Evolutionary conservation across 1,284 basidiomycete species (phyloP).

Genomic region (Apiotrichum montevideense): DNA sequence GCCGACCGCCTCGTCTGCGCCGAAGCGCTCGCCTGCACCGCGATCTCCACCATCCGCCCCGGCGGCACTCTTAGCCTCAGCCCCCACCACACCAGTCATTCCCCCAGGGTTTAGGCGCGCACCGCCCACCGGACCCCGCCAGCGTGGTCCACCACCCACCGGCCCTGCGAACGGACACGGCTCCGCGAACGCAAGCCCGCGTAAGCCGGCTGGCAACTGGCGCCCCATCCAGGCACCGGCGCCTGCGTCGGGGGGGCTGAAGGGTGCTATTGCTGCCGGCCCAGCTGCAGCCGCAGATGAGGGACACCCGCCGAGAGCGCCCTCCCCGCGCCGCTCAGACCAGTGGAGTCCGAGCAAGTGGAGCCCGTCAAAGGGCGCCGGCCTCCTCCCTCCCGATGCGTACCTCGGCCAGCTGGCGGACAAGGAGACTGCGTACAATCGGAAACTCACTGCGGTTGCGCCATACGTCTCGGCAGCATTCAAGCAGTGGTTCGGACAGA

Average conservation of each 20-base stretch:
- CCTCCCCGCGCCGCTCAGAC: slow-evolving; percentile 4
- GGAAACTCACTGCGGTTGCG: slow-evolving; percentile 22
- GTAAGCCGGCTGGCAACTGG: not conserved
- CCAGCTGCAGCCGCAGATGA: not conserved
- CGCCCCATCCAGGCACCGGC: slow-evolving; percentile 2
- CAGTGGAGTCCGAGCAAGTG: slow-evolving; percentile 1
- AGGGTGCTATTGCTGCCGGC: not conserved
- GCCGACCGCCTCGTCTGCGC: not conserved
- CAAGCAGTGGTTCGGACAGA: slow-evolving; percentile 29
- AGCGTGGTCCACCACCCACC: slow-evolving; percentile 1
- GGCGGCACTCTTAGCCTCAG: not conserved
- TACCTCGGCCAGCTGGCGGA: slow-evolving; percentile 22
- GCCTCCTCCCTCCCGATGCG: not conserved
- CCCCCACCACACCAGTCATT: not conserved
- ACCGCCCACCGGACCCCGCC: slow-evolving; percentile 1
- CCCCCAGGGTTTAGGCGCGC: not conserved
- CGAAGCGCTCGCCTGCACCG: not conserved
- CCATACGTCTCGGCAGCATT: slow-evolving; percentile 40
- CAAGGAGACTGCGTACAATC: slow-evolving; percentile 21
- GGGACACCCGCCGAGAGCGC: not conserved
- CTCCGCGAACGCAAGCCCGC: not conserved
- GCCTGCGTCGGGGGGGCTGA: not conserved
- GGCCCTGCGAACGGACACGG: not conserved
- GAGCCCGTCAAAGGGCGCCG: slow-evolving; percentile 6
- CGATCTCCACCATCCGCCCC: not conserved